phyloP scores from a whole-genome alignment of 1,284 basidiomycete species.

The Sutorius eximius region DNA sequence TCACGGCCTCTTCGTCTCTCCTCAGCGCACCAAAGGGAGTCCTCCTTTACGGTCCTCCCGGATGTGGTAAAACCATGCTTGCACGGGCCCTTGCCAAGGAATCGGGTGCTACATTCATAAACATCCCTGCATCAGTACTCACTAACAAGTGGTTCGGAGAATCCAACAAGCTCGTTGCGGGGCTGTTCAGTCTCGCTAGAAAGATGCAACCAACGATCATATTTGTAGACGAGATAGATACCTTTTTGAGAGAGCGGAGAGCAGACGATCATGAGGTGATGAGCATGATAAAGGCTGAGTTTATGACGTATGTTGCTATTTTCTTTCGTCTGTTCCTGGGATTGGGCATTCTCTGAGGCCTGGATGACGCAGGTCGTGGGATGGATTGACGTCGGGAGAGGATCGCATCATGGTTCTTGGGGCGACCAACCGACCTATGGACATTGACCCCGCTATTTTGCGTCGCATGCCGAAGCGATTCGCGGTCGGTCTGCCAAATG shows the following conservation, averaged over 20 bases:
- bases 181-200: constrained; percentile 86
- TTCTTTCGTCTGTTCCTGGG: neutral
- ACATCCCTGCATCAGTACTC: constrained; percentile 77
- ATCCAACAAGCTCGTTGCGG: constrained; percentile 96
- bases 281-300: constrained; percentile 99
- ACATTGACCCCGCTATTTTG: constrained; percentile 95
- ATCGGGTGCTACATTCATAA: constrained; percentile 95
- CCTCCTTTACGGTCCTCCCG: constrained; percentile 87
- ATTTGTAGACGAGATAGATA: constrained; percentile 97
- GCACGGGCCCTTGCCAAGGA: constrained; percentile 96
- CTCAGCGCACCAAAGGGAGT: constrained; percentile 80
- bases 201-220: constrained; percentile 86
- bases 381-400: constrained; percentile 85
- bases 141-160: constrained; percentile 98
- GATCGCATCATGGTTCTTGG: constrained; percentile 93
- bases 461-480: constrained; percentile 99
- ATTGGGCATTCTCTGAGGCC: neutral
- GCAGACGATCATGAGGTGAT: constrained; percentile 96
- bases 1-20: constrained; percentile 71
- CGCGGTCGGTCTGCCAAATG: constrained; percentile 80
- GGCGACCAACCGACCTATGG: constrained; percentile 92
- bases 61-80: constrained; percentile 94
- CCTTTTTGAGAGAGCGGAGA: constrained; percentile 86
- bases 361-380: constrained; percentile 74
- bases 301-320: constrained; percentile 82